Evolutionary conservation across 2,329 filamentous ascomycete genomes (phyloP), one percentile per base, ranked within the genome.

Genomic region (Furcasterigmium sp.): DNA sequence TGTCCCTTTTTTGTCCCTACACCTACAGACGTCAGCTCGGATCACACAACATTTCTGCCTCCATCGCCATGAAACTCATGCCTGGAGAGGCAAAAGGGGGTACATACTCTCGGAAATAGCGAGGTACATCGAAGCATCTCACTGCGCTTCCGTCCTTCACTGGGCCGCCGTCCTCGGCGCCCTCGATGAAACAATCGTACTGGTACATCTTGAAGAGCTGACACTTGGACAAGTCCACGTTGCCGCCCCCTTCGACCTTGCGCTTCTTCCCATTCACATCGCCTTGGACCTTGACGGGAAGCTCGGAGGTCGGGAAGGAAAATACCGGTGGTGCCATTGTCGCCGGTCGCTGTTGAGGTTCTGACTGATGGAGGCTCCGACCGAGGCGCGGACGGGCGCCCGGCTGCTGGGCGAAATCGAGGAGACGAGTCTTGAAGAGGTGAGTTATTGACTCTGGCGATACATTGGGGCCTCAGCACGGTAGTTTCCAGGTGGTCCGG

Each of bases 91-190:
- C 29, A 15, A 17, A 17, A 25, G 18, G 26, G 7, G 21, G 13
- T 5, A 57, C 76, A 62, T 56, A 83, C 80, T 69, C 71, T 47
- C 80, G 69, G 56, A 83, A 84, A 56, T 78, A 67, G 45, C 80
- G 70, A 56, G 76, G 70, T 32, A 84, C 68, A 9, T 76, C 73
- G 63, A 67, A 76, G 57, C 80, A 84, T 45, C 62, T 61, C 36
- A 80, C 73, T 0, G 67, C 59, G 43, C 74, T 74, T 45, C 75
- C 59, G 40, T 53, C 58, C 28, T 59, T 55, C 37, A 68, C 61
- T 13, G 76, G 73, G 29, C 68, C 56, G 50, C 73, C 64, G 35
- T 83, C 72, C 48, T 69, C 60, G 58, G n/a, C n/a, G n/a, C n/a
- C n/a, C n/a, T n/a, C n/a, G n/a, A n/a, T n/a, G n/a, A n/a, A n/a